phyloP scores from a whole-genome alignment of 2,329 filamentous ascomycete species.

The Trematosphaeria pertusa region DNA sequence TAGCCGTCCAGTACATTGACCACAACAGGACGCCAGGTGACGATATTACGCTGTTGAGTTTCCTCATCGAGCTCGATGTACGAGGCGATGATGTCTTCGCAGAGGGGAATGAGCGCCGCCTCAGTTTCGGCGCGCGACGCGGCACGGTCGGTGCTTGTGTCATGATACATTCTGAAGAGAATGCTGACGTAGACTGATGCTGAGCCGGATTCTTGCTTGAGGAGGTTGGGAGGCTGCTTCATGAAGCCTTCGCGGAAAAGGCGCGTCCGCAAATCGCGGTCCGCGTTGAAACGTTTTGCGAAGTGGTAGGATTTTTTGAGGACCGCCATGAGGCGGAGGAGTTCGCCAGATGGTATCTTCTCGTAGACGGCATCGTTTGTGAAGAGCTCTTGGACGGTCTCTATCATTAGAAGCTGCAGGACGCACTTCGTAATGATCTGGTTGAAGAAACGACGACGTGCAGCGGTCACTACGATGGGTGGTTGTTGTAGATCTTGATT shows the following conservation, averaged over 20 bases:
- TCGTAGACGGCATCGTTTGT: conserved; percentile 95
- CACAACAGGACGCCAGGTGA: conserved; percentile 96
- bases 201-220: conserved; percentile 94
- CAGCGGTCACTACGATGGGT: conserved; percentile 89
- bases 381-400: conserved; percentile 98
- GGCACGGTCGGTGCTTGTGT: conserved; percentile 81
- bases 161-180: conserved; percentile 95
- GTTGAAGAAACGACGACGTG: conserved; percentile 95
- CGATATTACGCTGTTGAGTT: conserved; percentile 94
- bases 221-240: conserved; percentile 96
- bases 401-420: conserved; percentile 97
- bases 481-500: conserved; percentile 75
- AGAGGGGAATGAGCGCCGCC: conserved; percentile 89
- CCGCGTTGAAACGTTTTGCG: conserved; percentile 95
- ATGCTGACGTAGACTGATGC: conserved; percentile 96
- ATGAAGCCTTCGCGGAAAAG: conserved; percentile 99
- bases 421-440: conserved; percentile 99
- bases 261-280: conserved; percentile 92
- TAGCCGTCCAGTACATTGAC: conserved; percentile 97
- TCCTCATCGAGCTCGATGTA: conserved; percentile 92
- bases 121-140: conserved; percentile 84
- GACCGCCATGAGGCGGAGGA: conserved; percentile 89
- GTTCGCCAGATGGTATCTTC: conserved; percentile 87
- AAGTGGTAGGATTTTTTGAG: conserved; percentile 97
- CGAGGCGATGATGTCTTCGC: conserved; percentile 87